These are phyloP conservation scores for Trichoderma koningiopsis DNA, from an alignment of 2,329 filamentous ascomycete genomes.

Conservation along the genomic window DNA sequence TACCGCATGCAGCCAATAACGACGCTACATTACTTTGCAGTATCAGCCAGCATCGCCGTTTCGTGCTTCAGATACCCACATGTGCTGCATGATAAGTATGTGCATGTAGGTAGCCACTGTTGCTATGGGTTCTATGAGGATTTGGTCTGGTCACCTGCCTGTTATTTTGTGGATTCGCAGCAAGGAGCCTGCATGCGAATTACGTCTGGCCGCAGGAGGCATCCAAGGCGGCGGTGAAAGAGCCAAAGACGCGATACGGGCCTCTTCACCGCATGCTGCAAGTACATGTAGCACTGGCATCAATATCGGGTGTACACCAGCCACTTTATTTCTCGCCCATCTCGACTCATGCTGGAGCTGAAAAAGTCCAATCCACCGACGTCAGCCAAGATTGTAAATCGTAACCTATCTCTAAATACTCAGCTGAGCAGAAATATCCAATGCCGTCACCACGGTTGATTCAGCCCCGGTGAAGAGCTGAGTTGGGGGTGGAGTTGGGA, in stretches of 20 bases:
- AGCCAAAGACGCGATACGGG: not conserved
- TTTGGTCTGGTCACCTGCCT: conserved; percentile 2
- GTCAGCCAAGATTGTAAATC: not conserved
- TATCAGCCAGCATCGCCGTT: not conserved
- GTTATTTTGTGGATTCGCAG: conserved; percentile 6
- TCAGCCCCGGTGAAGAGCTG: conserved; percentile 1
- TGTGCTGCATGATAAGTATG: not conserved
- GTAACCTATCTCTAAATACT: not conserved
- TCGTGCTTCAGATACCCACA: not conserved
- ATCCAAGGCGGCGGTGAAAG: conserved; percentile 7
- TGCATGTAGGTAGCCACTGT: not conserved
- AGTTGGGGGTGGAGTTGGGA: conserved; percentile 6
- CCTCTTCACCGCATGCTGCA: not conserved
- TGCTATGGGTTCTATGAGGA: not conserved
- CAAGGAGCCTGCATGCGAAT: not conserved
- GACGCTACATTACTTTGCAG: not conserved
- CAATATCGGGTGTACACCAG: not conserved
- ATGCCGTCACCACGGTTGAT: not conserved
- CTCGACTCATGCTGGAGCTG: not conserved
- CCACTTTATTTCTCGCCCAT: not conserved
- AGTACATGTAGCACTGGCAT: too few species aligned
- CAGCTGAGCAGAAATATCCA: not conserved
- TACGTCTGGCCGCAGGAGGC: not conserved
- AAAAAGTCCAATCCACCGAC: not conserved
- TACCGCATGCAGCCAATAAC: not conserved